These are phyloP conservation scores for Trametes coccinea DNA, from an alignment of 768 basidiomycete genomes.

Conservation along the genomic window DNA sequence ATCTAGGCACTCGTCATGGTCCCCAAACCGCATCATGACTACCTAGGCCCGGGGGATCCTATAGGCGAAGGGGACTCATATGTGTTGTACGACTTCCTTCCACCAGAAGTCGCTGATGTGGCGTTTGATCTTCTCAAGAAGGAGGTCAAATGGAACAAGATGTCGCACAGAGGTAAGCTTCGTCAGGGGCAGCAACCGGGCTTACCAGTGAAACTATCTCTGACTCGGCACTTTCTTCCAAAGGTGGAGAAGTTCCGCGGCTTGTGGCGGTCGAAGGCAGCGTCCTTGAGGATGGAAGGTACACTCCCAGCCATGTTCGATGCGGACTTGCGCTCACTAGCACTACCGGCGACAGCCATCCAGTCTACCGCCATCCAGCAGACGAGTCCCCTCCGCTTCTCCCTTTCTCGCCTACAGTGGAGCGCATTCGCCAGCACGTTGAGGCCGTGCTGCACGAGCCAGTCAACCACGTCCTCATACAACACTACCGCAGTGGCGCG, in stretches of 20 bases:
- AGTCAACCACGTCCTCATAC: slow-evolving; percentile 83
- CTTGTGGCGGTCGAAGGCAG: slow-evolving; percentile 63
- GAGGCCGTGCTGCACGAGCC: slow-evolving; percentile 60
- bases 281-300: slow-evolving; percentile 53
- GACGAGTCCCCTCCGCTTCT: slow-evolving; percentile 72
- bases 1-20: not conserved
- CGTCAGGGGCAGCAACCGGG: no score
- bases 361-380: slow-evolving; percentile 81
- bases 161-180: slow-evolving; percentile 70
- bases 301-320: not conserved
- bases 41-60: slow-evolving; percentile 31
- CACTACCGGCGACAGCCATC: slow-evolving; percentile 47
- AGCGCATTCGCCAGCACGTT: slow-evolving; percentile 61
- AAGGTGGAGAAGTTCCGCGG: slow-evolving; percentile 74
- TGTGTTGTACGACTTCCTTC: slow-evolving; percentile 59
- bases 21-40: not conserved
- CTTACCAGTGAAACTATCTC: no score
- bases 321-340: not conserved
- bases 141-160: slow-evolving; percentile 72
- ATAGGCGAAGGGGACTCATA: slow-evolving; percentile 71
- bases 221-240: no score
- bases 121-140: slow-evolving; percentile 59
- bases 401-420: slow-evolving; percentile 69
- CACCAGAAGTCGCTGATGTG: slow-evolving; percentile 50
- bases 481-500: slow-evolving; percentile 74